These are phyloP conservation scores for Metschnikowia picachoensis DNA, from an alignment of 805 yeast species.

Conservation along the genomic window DNA sequence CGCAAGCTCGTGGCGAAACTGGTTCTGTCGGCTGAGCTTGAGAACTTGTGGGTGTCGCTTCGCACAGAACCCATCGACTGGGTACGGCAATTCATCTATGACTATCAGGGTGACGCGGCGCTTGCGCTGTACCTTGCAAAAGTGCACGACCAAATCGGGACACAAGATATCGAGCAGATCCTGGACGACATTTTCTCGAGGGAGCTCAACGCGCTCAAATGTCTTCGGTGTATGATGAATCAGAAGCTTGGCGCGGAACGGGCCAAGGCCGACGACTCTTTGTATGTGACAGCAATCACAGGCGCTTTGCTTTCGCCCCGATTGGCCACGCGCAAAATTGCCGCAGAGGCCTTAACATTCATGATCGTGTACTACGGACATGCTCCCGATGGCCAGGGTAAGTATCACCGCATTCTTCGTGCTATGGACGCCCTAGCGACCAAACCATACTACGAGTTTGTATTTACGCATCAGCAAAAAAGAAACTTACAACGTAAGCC, in stretches of 20 bases:
- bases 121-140: conserved; percentile 54
- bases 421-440: conserved; percentile 46
- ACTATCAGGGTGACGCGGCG: conserved; percentile 76
- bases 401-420: conserved; percentile 55
- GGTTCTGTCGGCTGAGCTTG: conserved; percentile 66
- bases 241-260: conserved; percentile 58
- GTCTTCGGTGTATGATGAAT: conserved; percentile 71
- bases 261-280: conserved; percentile 41
- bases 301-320: conserved; percentile 74
- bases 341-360: conserved; percentile 67
- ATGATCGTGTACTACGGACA: conserved; percentile 39
- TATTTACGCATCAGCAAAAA: conserved; percentile 19
- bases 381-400: conserved; percentile 26
- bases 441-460: conserved; percentile 39
- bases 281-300: conserved; percentile 56
- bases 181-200: conserved; percentile 55
- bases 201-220: conserved; percentile 73
- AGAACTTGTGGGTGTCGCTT: conserved; percentile 83
- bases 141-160: conserved; percentile 47
- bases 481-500: conserved; percentile 33
- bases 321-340: conserved; percentile 69
- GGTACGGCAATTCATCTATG: conserved; percentile 71
- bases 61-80: conserved; percentile 83
- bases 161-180: conserved; percentile 27
- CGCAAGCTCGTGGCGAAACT: conserved; percentile 66